Evolutionary conservation across 1,284 basidiomycete species (phyloP), one percentile per base, ranked within the genome.

Genomic region (Cronartium ribicola): DNA sequence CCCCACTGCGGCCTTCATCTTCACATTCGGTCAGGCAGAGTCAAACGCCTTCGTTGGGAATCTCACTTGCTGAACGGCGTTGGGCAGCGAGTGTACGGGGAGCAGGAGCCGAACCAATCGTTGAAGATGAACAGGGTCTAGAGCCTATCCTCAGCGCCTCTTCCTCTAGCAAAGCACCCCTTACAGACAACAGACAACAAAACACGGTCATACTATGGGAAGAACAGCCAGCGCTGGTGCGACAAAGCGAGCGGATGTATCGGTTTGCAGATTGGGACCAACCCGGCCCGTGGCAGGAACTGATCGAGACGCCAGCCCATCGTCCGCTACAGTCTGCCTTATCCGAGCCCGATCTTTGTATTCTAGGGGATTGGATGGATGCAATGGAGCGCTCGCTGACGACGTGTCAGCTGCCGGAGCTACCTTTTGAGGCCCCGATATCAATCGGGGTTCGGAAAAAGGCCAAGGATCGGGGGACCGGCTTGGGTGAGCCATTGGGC

Each of bases 51-150:
- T 55, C 17, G 17, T 8, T 39, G 17, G 68, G 68, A 13, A 41
- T 70, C 2, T 48, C 60, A 36, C 44, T 70, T 17, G 68, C 68
- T 44, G 68, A 70, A 63, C 43, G 61, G 48, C 68, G 68, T 13
- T 70, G 68, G 68, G 40, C 57, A 44, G 46, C 46, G 36, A 70
- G 57, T 17, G 60, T 55, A 13, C 60, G 68, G 37, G 68, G 68
- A 37, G 59, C 40, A 3, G 44, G 13, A 29, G 55, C 57, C 60
- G 68, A 63, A 20, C 10, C 40, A 11, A 36, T 41, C 39, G 29
- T 62, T 8, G 68, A 62, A 61, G 48, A 46, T 43, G 40, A 62
- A 8, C 51, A 55, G 51, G 51, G 29, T 55, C n/a, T 55, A 29
- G 51, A 63, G 46, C 44, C 39, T 7, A 44, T 59, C 67, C 29